Evolutionary conservation across 768 basidiomycete genomes (phyloP).

Genomic region (Termitomyces sp.): DNA sequence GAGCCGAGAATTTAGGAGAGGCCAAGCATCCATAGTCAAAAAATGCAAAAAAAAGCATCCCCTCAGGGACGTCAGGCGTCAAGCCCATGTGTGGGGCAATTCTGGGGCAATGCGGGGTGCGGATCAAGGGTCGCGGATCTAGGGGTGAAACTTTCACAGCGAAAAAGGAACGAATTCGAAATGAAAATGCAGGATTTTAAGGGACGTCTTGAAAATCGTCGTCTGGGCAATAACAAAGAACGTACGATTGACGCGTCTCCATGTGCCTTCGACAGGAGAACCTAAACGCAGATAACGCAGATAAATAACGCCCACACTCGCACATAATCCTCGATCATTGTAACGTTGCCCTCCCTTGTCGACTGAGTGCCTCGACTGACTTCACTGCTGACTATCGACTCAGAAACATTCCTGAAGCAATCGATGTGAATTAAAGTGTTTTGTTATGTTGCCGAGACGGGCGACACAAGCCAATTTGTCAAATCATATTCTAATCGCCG

Average conservation of each 20-base stretch:
- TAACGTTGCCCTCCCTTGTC: too few species aligned
- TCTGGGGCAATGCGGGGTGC: background rate
- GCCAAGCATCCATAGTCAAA: background rate
- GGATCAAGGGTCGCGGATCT: background rate
- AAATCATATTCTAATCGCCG: too few species aligned
- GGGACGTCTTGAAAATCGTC: background rate
- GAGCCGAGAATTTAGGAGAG: background rate
- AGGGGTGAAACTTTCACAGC: background rate
- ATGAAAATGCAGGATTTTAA: background rate
- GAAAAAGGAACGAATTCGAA: background rate
- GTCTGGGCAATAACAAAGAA: background rate
- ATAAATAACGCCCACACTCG: background rate
- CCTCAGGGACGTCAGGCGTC: background rate
- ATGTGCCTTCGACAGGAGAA: background rate
- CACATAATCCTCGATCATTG: too few species aligned
- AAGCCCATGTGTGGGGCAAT: background rate
- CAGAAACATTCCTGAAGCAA: too few species aligned
- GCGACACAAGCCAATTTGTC: too few species aligned
- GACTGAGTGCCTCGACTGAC: too few species aligned
- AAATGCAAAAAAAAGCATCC: background rate
- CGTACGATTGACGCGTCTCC: background rate
- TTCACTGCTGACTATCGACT: too few species aligned
- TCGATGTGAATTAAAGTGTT: too few species aligned
- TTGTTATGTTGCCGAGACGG: too few species aligned
- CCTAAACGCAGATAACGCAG: background rate